Base-by-base conservation (phyloP, 1,284 basidiomycete genomes). In the Ceraceosorus guamensis region DNA sequence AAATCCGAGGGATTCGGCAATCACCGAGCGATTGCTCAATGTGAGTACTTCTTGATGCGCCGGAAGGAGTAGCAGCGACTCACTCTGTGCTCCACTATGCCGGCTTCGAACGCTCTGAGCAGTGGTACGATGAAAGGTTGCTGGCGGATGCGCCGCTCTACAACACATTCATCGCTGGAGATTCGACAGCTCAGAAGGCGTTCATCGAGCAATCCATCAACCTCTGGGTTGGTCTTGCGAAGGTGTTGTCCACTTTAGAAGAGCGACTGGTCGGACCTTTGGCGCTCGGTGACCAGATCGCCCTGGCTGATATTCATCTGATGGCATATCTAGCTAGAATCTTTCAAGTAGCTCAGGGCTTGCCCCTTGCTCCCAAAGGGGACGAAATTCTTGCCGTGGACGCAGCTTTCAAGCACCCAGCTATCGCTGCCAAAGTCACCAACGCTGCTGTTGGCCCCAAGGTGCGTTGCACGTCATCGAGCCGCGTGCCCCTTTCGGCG, bases 251-350 rank as follows among this genome's bases (percentile, higher is more conserved):
- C 7, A 77, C 77, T 52, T 66, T 85, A 35, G 84, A 84, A 73
- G 79, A 80, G 48, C 81, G 83, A 57, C 81, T 90, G 46, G 81
- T 83, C 32, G 87, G 87, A 0, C 87, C 87, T 1, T 89, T 81
- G 70, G 78, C 81, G 0, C 80, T 90, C 11, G 89, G 89, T 81
- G 79, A 75, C 66, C 87, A 88, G 59, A 76, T 90, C 70, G 87
- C 85, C 6, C 79, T 89, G 46, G 87, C 85, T 2, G 90, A 92
- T 72, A 77, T 90, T 52, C 88, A 91, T 69, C 78, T 90, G 31
- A 84, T 83, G 3, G 84, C 84, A 10, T 93, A 88, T 88, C 75
- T 91, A 41, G 79, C 84, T 2, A 81, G 84, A 33, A 63, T 90
- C 8, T 82, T 84, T 10, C 73, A 68, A 46, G 78, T 88, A 30